Percentiles rank a stretch among this genome's conserved stretches.
Evolutionary conservation across 106 monocot species (phyloP).

Genomic region (Amphibolis antarctica): DNA sequence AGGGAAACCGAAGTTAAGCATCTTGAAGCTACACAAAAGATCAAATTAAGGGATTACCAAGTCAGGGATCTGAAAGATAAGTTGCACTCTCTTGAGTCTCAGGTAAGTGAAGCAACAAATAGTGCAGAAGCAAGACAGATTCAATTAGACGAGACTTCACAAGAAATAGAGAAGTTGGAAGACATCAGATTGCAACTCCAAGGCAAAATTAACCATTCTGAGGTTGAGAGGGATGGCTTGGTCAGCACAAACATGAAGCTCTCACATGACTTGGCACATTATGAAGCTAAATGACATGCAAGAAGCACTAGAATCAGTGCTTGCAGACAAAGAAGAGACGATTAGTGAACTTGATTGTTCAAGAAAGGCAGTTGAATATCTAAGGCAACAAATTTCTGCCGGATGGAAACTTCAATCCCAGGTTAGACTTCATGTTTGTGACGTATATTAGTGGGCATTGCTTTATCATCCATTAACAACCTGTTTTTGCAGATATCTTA

Average conservation of each 20-base stretch:
- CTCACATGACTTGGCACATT: slow-evolving; percentile 38
- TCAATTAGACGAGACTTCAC: slow-evolving; percentile 40
- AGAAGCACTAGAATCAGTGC: slow-evolving; percentile 14
- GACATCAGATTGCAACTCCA: slow-evolving; percentile 15
- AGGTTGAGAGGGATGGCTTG: slow-evolving; percentile 43
- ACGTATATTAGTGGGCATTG: background rate
- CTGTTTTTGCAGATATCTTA: slow-evolving; percentile 41
- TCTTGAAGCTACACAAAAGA: slow-evolving; percentile 40
- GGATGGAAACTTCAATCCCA: slow-evolving; percentile 49
- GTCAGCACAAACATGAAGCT: slow-evolving; percentile 38
- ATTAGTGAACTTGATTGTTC: slow-evolving; percentile 30
- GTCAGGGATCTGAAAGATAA: slow-evolving; percentile 33
- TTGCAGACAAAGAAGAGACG: slow-evolving; percentile 42
- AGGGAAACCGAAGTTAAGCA: slow-evolving; percentile 44
- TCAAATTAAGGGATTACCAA: slow-evolving; percentile 38
- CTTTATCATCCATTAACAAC: no score
- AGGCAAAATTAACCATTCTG: slow-evolving; percentile 20
- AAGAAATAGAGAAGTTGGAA: slow-evolving; percentile 35
- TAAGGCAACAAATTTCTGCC: slow-evolving; percentile 29
- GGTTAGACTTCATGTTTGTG: slow-evolving; percentile 23
- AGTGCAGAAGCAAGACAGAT: slow-evolving; percentile 24
- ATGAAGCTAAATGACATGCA: slow-evolving; percentile 49
- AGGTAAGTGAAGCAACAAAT: slow-evolving; percentile 24
- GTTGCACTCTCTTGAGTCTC: slow-evolving; percentile 33
- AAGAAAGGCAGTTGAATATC: slow-evolving; percentile 32